phyloP scores from a whole-genome alignment of 805 yeast species.

The Komagataella mondaviorum region DNA sequence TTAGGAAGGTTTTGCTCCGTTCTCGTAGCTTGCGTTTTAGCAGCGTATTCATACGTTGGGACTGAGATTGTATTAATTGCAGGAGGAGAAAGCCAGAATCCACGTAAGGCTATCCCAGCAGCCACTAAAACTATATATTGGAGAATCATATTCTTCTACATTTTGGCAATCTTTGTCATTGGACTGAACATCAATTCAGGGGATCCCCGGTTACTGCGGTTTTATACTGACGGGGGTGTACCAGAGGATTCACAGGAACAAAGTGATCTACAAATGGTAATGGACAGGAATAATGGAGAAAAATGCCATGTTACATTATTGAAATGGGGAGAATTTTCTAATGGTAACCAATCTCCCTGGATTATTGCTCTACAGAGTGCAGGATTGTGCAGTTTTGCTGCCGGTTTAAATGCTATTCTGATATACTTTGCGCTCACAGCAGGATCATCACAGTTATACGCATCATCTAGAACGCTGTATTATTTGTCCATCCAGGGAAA shows the following conservation, averaged over 20 bases:
- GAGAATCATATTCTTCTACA: conserved; percentile 51
- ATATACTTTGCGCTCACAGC: conserved; percentile 44
- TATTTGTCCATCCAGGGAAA: conserved; percentile 39
- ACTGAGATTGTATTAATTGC: conserved; percentile 76
- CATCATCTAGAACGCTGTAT: conserved; percentile 47
- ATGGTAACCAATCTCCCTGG: conserved; percentile 43
- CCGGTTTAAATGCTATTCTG: conserved; percentile 37
- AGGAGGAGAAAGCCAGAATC: conserved; percentile 77
- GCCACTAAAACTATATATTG: conserved; percentile 69
- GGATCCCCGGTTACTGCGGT: conserved; percentile 57
- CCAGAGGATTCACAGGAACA: conserved; percentile 7
- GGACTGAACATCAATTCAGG: conserved; percentile 68
- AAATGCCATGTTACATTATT: conserved; percentile 12
- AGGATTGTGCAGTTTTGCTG: conserved; percentile 32
- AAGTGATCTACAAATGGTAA: conserved; percentile 7
- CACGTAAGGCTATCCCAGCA: conserved; percentile 61
- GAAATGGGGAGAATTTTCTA: conserved; percentile 23
- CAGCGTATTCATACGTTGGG: conserved; percentile 69
- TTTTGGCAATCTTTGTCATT: conserved; percentile 53
- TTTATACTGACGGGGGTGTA: conserved; percentile 19
- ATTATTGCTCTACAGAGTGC: conserved; percentile 40
- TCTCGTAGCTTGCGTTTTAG: conserved; percentile 45
- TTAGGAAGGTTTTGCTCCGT: conserved; percentile 49
- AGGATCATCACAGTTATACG: conserved; percentile 42
- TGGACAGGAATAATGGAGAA: conserved; percentile 13